A percentile compares a stretch with the other conserved stretches of the same genome.
These are phyloP conservation scores for Pseudopithomyces chartarum DNA, from an alignment of 2,329 filamentous ascomycete species.

Conservation along the genomic window DNA sequence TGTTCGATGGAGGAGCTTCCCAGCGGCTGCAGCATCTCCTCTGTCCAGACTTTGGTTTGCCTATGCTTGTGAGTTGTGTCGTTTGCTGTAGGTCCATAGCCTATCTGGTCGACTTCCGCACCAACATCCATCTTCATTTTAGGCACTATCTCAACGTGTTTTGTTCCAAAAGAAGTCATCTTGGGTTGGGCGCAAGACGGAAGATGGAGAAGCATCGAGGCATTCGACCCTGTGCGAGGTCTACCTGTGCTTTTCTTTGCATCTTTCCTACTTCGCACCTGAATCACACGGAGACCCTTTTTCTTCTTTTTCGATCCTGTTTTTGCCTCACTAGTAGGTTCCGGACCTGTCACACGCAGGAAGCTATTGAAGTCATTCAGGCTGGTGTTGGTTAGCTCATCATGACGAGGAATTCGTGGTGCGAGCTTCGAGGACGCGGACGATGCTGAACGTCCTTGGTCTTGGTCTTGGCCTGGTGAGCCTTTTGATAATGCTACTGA, in stretches of 20 bases:
- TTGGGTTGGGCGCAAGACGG: conserved; percentile 35
- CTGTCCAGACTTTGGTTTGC: conserved; percentile 27
- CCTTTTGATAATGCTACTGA: conserved; percentile 5
- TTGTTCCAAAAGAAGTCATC: conserved; percentile 34
- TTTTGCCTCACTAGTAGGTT: conserved; percentile 8
- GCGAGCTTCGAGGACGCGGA: conserved; percentile 26
- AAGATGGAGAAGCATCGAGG: conserved; percentile 12
- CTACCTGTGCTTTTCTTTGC: conserved; percentile 24
- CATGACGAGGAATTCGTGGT: conserved; percentile 39
- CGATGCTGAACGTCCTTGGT: conserved; percentile 4
- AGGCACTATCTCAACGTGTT: conserved; percentile 37
- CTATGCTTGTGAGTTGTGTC: conserved; percentile 18
- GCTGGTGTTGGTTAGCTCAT: conserved; percentile 31
- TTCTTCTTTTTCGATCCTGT: conserved; percentile 18
- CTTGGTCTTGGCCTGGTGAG: conserved; percentile 2
- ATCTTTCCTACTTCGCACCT: conserved; percentile 28
- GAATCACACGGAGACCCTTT: conserved; percentile 28
- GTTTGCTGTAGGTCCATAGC: conserved; percentile 5
- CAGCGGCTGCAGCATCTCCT: conserved; percentile 35
- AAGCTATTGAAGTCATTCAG: conserved; percentile 38
- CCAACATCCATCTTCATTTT: conserved; percentile 9
- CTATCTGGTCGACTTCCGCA: conserved; percentile 4
- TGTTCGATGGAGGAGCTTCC: conserved; percentile 23
- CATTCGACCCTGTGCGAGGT: conserved; percentile 17
- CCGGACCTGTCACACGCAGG: conserved; percentile 37